A percentile compares a stretch with the other conserved stretches of the same genome.
phyloP scores from a whole-genome alignment of 176 grass and related monocot genomes.

The Ensete glaucum region DNA sequence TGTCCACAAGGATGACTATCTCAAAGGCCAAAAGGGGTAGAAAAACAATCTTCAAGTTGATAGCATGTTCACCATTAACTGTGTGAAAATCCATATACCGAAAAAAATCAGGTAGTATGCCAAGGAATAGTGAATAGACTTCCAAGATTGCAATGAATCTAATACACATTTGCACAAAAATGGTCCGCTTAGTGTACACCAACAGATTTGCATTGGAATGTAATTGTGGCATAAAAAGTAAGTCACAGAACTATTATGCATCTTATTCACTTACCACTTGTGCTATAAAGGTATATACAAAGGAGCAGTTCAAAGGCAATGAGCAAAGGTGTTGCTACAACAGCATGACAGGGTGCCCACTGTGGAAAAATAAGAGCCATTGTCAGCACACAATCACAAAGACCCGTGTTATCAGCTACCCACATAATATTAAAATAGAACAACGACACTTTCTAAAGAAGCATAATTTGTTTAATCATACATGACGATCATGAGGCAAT shows the following conservation, averaged over 20 bases:
- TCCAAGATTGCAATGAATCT: too few species aligned
- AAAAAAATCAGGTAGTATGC: not conserved
- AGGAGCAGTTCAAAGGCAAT: slow-evolving; percentile 73
- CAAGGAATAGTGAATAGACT: too few species aligned
- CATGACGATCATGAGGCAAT: slow-evolving; percentile 32
- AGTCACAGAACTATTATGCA: not conserved
- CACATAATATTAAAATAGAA: slow-evolving; percentile 6
- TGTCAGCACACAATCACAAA: slow-evolving; percentile 7
- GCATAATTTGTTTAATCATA: slow-evolving; percentile 19
- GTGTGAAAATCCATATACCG: slow-evolving; percentile 16
- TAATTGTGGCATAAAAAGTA: not conserved
- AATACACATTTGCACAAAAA: too few species aligned
- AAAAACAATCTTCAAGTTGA: slow-evolving; percentile 66
- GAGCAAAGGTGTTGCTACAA: slow-evolving; percentile 51
- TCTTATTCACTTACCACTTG: slow-evolving; percentile 26
- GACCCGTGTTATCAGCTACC: not conserved
- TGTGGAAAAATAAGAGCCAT: slow-evolving; percentile 19
- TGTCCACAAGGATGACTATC: slow-evolving; percentile 51
- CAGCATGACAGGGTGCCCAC: slow-evolving; percentile 51
- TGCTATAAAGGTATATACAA: slow-evolving; percentile 49
- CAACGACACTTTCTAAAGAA: slow-evolving; percentile 9
- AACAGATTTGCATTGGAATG: not conserved
- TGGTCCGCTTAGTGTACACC: too few species aligned
- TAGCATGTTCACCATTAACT: slow-evolving; percentile 31
- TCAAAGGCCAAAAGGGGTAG: slow-evolving; percentile 67